A percentile compares a stretch with the other conserved stretches of the same genome.
Conservation (phyloP, 2,329 filamentous ascomycete genomes). For the Monilinia vaccinii-corymbosi region DNA sequence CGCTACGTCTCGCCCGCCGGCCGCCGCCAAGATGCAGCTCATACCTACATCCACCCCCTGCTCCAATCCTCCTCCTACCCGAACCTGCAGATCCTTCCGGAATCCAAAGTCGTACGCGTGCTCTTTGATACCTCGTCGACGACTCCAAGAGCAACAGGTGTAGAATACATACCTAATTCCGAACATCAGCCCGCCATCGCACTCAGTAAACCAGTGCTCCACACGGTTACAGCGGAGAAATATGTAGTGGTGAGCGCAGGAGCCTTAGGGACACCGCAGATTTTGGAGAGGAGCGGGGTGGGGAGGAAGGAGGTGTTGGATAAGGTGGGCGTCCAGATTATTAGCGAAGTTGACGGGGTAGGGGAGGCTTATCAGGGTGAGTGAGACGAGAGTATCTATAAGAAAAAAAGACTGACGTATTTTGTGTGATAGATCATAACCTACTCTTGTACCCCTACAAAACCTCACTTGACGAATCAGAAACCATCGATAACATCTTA, state of each 20-base stretch:
- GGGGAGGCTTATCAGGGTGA: conserved; percentile 42
- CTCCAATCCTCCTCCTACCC: conserved; percentile 40
- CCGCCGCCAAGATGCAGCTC: conserved; percentile 48
- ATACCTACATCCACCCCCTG: conserved; percentile 44
- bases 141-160: conserved; percentile 43
- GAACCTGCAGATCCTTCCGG: conserved; percentile 50
- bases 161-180: conserved; percentile 47
- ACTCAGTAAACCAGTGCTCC: conserved; percentile 25
- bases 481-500: conserved; percentile 46
- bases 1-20: conserved; percentile 44
- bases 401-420: not conserved
- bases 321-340: conserved; percentile 37
- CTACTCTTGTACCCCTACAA: conserved; percentile 45
- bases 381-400: not conserved
- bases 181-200: conserved; percentile 32
- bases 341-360: conserved; percentile 42
- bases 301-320: conserved; percentile 42
- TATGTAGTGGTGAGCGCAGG: conserved; percentile 41
- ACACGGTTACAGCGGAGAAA: conserved; percentile 41
- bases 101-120: conserved; percentile 47
- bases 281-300: conserved; percentile 55
- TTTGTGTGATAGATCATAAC: conserved; percentile 35
- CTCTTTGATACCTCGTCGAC: conserved; percentile 39
- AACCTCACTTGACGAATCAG: conserved; percentile 34
- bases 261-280: conserved; percentile 30